Conservation (phyloP, 306 rosid species). For the Vigna hirtella region DNA sequence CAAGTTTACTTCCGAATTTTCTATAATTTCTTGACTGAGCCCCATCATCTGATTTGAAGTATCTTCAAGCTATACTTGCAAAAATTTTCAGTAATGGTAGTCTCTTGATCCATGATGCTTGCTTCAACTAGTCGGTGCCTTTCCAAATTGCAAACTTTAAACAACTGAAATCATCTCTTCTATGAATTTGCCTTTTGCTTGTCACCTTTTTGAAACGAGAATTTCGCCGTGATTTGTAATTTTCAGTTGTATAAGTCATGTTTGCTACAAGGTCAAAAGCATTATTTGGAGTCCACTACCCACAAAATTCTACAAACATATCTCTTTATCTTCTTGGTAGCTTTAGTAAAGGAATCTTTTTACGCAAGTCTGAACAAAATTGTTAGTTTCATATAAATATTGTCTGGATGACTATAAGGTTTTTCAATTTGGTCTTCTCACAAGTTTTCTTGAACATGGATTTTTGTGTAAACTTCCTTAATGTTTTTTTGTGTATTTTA, state of each 20-base stretch:
- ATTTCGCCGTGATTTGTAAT: too few species aligned
- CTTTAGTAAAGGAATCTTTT: slow-evolving; percentile 27
- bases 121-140: slow-evolving; percentile 20
- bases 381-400: slow-evolving; percentile 1
- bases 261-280: neutral
- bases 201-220: neutral
- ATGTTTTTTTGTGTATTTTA: neutral
- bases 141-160: slow-evolving; percentile 5
- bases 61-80: slow-evolving; percentile 10
- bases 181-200: slow-evolving; percentile 8
- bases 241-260: too few species aligned
- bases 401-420: slow-evolving; percentile 11
- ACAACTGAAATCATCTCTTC: neutral
- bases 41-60: slow-evolving; percentile 7
- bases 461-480: slow-evolving; percentile 27
- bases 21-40: slow-evolving; percentile 27
- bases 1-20: slow-evolving; percentile 1
- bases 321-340: neutral
- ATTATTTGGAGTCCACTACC: neutral
- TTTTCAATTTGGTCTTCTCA: slow-evolving; percentile 8
- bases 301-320: neutral
- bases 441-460: slow-evolving; percentile 14
- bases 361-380: slow-evolving; percentile 9
- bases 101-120: slow-evolving; percentile 2
- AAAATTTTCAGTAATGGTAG: slow-evolving; percentile 20